Conservation (phyloP, 169 alveolate species). For the Toxoplasma gondii region DNA sequence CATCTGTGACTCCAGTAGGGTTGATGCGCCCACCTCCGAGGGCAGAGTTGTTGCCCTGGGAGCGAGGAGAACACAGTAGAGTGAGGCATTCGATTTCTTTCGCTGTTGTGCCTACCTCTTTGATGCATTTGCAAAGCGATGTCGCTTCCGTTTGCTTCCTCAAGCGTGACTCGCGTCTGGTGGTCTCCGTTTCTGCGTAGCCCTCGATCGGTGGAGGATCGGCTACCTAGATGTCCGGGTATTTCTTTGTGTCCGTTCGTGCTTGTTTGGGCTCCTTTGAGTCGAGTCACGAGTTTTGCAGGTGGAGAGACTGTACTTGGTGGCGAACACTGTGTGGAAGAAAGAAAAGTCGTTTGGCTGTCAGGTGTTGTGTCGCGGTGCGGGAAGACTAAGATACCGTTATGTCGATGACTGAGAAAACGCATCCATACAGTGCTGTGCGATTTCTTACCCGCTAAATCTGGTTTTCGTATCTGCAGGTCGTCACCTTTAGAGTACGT, state of each 20-base stretch:
- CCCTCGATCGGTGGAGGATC: not conserved
- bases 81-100: not conserved
- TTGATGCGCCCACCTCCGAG: not conserved
- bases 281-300: no score
- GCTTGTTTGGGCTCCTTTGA: not conserved
- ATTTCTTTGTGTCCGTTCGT: not conserved
- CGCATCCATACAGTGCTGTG: not conserved
- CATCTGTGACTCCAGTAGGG: not conserved
- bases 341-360: no score
- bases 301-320: no score
- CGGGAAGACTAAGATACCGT: no score
- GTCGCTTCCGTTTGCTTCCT: no score
- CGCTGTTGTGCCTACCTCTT: not conserved
- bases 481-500: conserved; percentile 81
- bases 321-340: no score
- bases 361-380: no score
- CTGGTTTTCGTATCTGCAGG: not conserved
- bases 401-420: no score
- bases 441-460: not conserved
- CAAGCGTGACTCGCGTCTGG: no score
- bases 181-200: no score
- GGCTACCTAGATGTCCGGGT: no score
- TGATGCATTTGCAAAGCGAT: not conserved
- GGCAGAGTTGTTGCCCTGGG: not conserved
- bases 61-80: no score